Conservation (phyloP, 208 protist species). For the Acanthamoeba castellanii region DNA sequence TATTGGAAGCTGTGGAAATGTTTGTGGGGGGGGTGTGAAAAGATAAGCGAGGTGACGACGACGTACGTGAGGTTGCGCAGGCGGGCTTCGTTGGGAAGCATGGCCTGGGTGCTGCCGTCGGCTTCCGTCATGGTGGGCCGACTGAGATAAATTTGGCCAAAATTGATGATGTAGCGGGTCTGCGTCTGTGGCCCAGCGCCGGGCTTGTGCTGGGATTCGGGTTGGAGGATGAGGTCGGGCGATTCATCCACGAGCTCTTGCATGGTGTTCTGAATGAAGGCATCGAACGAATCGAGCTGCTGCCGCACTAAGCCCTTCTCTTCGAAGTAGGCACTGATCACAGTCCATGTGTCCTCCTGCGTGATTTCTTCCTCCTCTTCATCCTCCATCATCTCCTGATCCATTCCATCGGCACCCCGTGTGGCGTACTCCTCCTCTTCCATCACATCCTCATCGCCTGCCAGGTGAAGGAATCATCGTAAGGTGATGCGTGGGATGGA, state of each 20-base stretch:
- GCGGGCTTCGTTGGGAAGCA: conserved; percentile 96
- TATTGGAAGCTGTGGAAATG: background rate
- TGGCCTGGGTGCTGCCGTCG: conserved; percentile 74
- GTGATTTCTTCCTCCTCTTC: conserved; percentile 86
- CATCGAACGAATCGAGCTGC: conserved; percentile 99
- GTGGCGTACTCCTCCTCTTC: background rate
- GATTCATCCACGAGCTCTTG: conserved; percentile 92
- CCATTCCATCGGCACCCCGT: background rate
- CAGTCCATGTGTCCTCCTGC: conserved; percentile 96
- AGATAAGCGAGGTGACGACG: background rate
- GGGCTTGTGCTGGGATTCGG: conserved; percentile 81
- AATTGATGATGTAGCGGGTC: conserved; percentile 79
- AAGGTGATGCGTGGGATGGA: background rate
- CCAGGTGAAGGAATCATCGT: too few relatives aligned
- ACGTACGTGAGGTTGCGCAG: conserved; percentile 76
- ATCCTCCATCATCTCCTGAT: conserved; percentile 9
- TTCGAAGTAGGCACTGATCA: conserved; percentile 98
- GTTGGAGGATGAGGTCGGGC: conserved; percentile 86
- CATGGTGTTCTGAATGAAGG: conserved; percentile 94
- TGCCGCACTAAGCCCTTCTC: conserved; percentile 98
- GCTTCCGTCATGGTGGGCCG: conserved; percentile 84
- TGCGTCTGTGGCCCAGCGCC: conserved; percentile 33
- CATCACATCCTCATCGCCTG: conserved; percentile 36
- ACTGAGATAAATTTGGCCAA: conserved; percentile 90
- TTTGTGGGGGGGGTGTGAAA: background rate